Conservation (phyloP, 129 eudicot genomes). For the Flaveria brownii region DNA sequence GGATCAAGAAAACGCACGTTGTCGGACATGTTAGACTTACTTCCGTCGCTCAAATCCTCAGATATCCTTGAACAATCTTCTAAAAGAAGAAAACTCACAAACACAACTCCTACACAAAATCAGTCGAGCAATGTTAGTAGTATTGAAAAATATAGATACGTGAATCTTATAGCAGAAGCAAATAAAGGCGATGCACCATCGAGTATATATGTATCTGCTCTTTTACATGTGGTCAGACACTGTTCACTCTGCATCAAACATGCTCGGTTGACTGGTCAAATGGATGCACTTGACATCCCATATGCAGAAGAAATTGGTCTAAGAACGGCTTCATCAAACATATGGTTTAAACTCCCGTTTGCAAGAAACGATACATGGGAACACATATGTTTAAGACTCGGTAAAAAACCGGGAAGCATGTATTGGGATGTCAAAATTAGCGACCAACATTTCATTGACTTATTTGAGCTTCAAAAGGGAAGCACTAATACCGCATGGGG, state of each 20-base stretch:
- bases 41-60: constrained; percentile 59
- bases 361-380: constrained; percentile 80
- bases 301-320: constrained; percentile 88
- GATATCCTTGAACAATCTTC: constrained; percentile 44
- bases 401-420: constrained; percentile 87
- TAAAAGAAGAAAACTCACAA: constrained; percentile 61
- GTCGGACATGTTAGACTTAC: constrained; percentile 65
- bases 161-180: constrained; percentile 80
- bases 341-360: constrained; percentile 90
- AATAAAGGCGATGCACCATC: constrained; percentile 84
- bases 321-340: constrained; percentile 68
- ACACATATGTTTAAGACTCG: constrained; percentile 77
- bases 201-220: constrained; percentile 70
- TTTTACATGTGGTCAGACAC: constrained; percentile 85
- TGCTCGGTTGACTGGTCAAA: constrained; percentile 89
- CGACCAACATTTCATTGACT: constrained; percentile 85
- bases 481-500: constrained; percentile 77
- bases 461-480: constrained; percentile 97
- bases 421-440: constrained; percentile 94
- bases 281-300: constrained; percentile 90
- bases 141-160: constrained; percentile 58
- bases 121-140: constrained; percentile 29
- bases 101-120: constrained; percentile 30
- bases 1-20: constrained; percentile 65
- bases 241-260: constrained; percentile 93